Conservation (phyloP, 257 asterid genomes). For the Scutellaria baicalensis region DNA sequence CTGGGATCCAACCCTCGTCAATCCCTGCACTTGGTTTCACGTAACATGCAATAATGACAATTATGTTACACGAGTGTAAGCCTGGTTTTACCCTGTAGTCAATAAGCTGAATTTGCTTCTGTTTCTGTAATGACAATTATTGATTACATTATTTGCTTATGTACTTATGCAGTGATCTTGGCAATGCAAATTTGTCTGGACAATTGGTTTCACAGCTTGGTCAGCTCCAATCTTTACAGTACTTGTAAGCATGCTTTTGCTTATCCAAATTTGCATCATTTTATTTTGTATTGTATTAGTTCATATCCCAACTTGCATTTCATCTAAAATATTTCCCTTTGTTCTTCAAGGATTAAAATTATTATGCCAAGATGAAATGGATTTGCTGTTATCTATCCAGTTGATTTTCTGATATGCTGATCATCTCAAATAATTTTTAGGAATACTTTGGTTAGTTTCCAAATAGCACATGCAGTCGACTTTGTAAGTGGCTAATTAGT, state of each 20-base stretch:
- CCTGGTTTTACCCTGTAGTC: neutral
- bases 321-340: neutral
- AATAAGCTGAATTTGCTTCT: slow-evolving; percentile 1
- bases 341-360: neutral
- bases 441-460: neutral
- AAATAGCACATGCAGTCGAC: neutral
- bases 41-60: slow-evolving; percentile 84
- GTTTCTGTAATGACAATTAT: neutral
- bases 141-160: slow-evolving; percentile 1
- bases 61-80: slow-evolving; percentile 90
- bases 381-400: neutral
- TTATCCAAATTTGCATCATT: neutral
- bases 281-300: neutral
- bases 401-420: neutral
- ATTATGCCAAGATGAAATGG: neutral
- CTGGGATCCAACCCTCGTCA: slow-evolving; percentile 96
- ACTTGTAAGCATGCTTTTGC: slow-evolving; percentile 60
- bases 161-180: slow-evolving; percentile 70
- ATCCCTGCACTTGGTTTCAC: slow-evolving; percentile 98
- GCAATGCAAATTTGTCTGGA: slow-evolving; percentile 93
- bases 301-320: neutral
- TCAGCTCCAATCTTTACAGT: slow-evolving; percentile 62
- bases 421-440: neutral
- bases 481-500: neutral
- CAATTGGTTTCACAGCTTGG: slow-evolving; percentile 90